These are phyloP conservation scores for Nicotiana sylvestris DNA, from an alignment of 257 asterid species.

Conservation along the genomic window DNA sequence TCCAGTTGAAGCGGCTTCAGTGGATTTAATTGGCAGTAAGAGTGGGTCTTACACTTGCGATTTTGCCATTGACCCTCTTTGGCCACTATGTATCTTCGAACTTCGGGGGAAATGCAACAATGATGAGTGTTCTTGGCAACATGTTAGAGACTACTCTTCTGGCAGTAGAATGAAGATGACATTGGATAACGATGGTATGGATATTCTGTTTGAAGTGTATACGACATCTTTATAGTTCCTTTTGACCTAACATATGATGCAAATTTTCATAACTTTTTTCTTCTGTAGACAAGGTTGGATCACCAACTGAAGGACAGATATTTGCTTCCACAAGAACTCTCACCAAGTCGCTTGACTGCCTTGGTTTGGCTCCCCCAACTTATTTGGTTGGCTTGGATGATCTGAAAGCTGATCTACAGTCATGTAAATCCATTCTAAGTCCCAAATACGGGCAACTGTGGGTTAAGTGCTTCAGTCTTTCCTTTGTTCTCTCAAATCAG, in stretches of 20 bases:
- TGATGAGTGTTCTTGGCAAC: constrained; percentile 46
- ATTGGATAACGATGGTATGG: constrained; percentile 19
- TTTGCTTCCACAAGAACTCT: constrained; percentile 7
- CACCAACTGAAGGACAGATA: constrained; percentile 15
- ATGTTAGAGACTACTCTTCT: constrained; percentile 29
- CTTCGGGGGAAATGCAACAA: constrained; percentile 54
- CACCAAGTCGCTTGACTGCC: constrained; percentile 23
- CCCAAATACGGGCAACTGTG: constrained; percentile 30
- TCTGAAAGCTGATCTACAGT: constrained; percentile 29
- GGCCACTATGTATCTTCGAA: constrained; percentile 54
- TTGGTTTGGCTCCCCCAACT: constrained; percentile 33
- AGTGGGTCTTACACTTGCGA: constrained; percentile 38
- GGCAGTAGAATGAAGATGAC: constrained; percentile 3
- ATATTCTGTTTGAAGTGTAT: not conserved
- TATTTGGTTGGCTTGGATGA: constrained; percentile 36
- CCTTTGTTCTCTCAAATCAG: constrained; percentile 40
- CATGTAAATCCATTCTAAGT: constrained; percentile 21
- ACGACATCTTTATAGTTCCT: not conserved
- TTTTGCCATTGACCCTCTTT: constrained; percentile 36
- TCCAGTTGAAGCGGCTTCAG: constrained; percentile 9
- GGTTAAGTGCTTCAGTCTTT: constrained; percentile 37
- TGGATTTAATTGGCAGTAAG: constrained; percentile 19
- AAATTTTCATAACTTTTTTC: not conserved
- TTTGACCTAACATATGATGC: not conserved
- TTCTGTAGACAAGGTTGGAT: constrained; percentile 26